Conservation (phyloP, 257 asterid species). For the Solanum habrochaites region DNA sequence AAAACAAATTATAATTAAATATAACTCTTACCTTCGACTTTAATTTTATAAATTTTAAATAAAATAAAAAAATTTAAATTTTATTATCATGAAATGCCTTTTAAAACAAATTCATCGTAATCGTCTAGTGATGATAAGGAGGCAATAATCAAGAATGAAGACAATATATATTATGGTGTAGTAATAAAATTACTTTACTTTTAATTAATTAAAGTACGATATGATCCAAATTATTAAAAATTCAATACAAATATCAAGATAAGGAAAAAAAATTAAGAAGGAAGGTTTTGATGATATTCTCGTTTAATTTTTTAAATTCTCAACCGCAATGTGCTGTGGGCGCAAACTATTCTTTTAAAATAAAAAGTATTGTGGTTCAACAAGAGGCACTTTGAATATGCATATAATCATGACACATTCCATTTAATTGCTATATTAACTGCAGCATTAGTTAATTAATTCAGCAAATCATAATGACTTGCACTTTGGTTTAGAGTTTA, state of each 20-base stretch:
- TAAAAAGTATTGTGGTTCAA: neutral
- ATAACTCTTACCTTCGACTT: no score
- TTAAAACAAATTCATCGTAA: neutral
- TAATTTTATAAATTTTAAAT: no score
- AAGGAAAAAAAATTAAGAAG: neutral
- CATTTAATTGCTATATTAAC: neutral
- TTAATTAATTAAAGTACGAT: no score
- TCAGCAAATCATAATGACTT: neutral
- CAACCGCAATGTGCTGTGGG: neutral
- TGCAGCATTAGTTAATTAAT: neutral
- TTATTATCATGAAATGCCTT: no score
- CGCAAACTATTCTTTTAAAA: neutral
- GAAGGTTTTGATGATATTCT: neutral
- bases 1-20: no score
- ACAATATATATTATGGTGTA: fast-evolving
- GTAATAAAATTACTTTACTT: fast-evolving
- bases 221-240: no score
- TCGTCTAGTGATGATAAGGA: neutral
- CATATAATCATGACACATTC: neutral
- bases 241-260: no score
- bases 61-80: no score
- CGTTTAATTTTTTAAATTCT: neutral
- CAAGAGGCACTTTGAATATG: neutral
- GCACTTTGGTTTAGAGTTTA: neutral
- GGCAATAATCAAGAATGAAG: neutral